Evolutionary conservation across 495 filamentous ascomycete genomes (phyloP).

Genomic region (Immersiella caudata): DNA sequence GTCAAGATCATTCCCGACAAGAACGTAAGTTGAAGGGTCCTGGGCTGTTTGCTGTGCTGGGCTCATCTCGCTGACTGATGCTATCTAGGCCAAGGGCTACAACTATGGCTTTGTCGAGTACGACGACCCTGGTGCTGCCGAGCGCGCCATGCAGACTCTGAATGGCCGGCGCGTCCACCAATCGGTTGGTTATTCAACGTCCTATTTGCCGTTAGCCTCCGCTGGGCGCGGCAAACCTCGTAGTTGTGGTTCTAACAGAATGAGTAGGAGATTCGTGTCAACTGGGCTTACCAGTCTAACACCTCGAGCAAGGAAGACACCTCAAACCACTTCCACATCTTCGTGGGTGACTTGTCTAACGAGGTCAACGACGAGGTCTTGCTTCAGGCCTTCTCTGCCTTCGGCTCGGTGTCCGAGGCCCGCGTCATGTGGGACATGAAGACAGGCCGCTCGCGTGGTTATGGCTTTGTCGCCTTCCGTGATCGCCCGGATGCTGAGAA

Average conservation of each 20-base stretch:
- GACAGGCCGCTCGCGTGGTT: conserved; percentile 94
- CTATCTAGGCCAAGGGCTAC: conserved; percentile 79
- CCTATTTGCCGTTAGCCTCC: not conserved
- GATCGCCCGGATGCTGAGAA: conserved; percentile 95
- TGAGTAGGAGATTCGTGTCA: conserved; percentile 95
- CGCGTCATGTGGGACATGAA: conserved; percentile 99
- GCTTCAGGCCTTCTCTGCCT: conserved; percentile 93
- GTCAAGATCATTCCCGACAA: conserved; percentile 99
- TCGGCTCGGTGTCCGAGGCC: conserved; percentile 96
- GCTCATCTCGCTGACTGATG: not conserved
- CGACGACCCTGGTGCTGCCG: conserved; percentile 94
- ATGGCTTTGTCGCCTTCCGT: conserved; percentile 97
- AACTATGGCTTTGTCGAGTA: conserved; percentile 99
- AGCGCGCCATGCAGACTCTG: conserved; percentile 94
- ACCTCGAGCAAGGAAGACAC: conserved; percentile 95
- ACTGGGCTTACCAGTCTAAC: conserved; percentile 99
- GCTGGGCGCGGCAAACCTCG: not conserved
- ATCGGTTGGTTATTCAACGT: conserved; percentile 62
- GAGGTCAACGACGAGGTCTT: conserved; percentile 98
- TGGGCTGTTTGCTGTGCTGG: not conserved
- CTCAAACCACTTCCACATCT: conserved; percentile 98
- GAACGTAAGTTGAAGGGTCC: conserved; percentile 66
- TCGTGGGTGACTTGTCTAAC: conserved; percentile 97
- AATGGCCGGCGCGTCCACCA: conserved; percentile 96
- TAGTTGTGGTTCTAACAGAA: conserved; percentile 20